Evolutionary conservation across 768 basidiomycete genomes (phyloP).

Genomic region (Suillus subluteus): DNA sequence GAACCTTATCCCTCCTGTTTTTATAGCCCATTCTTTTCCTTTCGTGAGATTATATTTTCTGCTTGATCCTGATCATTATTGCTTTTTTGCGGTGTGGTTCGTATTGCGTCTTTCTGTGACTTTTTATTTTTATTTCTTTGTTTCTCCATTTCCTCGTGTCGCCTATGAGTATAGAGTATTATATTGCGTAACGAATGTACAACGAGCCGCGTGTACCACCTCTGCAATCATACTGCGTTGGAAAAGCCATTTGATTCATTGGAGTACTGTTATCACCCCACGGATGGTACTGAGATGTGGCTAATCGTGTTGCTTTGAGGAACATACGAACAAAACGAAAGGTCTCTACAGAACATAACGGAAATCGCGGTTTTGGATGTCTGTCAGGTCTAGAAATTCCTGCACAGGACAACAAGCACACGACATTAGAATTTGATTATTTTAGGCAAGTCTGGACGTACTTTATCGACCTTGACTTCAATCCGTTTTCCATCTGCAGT

Average conservation of each 20-base stretch:
- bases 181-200: conserved; percentile 16
- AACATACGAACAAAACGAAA: background rate
- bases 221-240: conserved; percentile 8
- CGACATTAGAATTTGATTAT: background rate
- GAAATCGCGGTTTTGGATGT: conserved; percentile 67
- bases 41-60: conserved; percentile 6
- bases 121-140: conserved; percentile 12
- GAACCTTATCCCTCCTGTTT: conserved; percentile 9
- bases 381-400: conserved; percentile 55
- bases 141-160: conserved; percentile 6
- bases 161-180: conserved; percentile 5
- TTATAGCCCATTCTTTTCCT: background rate
- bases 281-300: background rate
- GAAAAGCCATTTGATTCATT: background rate
- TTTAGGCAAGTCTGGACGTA: conserved; percentile 27
- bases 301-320: background rate
- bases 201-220: conserved; percentile 4
- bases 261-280: background rate
- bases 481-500: conserved; percentile 54
- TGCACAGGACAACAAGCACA: background rate
- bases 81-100: conserved; percentile 23
- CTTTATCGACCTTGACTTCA: conserved; percentile 69
- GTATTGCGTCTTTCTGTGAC: background rate
- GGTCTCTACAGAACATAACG: conserved; percentile 53
- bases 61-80: conserved; percentile 37